These are phyloP conservation scores for Fusarium secorum DNA, from an alignment of 2,329 filamentous ascomycete genomes.

Conservation along the genomic window DNA sequence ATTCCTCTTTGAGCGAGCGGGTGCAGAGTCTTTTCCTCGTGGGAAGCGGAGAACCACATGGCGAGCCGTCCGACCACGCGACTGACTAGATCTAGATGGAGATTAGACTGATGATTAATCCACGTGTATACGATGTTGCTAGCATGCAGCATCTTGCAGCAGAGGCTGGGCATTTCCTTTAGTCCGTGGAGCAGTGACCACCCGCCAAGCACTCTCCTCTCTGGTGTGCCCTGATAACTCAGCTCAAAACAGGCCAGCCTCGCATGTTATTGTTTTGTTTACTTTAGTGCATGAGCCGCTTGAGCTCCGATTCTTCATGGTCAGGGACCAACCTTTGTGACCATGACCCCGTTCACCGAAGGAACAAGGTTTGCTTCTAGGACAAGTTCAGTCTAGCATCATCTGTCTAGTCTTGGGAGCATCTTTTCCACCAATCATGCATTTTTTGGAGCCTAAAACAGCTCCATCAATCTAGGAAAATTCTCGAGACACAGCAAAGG, in stretches of 20 bases:
- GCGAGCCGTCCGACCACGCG: slow-evolving; percentile 20
- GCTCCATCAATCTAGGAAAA: not conserved
- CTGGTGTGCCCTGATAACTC: slow-evolving; percentile 1
- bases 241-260: slow-evolving; percentile 9
- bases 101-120: slow-evolving; percentile 8
- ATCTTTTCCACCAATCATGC: not conserved
- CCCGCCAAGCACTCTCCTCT: not conserved
- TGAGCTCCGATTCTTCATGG: not conserved
- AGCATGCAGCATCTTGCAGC: not conserved
- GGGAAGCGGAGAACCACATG: slow-evolving; percentile 29
- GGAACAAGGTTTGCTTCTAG: slow-evolving; percentile 20
- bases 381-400: not conserved
- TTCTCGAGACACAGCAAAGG: not conserved
- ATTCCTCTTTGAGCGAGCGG: slow-evolving; percentile 10
- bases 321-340: not conserved
- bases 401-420: not conserved
- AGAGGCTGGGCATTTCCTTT: not conserved
- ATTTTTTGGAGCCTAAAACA: not conserved
- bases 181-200: not conserved
- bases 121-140: slow-evolving; percentile 9
- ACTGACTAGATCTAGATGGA: slow-evolving; percentile 25
- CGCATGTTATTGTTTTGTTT: not conserved
- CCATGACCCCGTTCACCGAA: not conserved
- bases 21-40: slow-evolving; percentile 1
- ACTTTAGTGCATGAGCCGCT: not conserved